phyloP scores from a whole-genome alignment of 768 basidiomycete species.

The Leccinum uliginosum region DNA sequence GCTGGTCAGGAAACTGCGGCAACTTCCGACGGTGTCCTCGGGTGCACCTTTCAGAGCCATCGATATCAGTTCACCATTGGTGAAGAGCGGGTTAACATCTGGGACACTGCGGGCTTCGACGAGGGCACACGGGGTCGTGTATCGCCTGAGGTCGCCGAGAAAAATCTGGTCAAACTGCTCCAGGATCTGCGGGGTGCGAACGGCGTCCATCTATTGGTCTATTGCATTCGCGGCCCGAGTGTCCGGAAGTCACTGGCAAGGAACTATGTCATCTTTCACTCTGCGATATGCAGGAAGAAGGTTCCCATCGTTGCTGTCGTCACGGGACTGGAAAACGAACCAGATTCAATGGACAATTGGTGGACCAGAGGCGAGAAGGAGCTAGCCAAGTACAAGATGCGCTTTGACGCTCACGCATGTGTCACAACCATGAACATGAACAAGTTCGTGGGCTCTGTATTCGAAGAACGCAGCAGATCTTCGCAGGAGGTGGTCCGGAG shows the following conservation, averaged over 20 bases:
- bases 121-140: slow-evolving; percentile 25
- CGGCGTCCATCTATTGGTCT: slow-evolving; percentile 30
- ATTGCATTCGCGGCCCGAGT: slow-evolving; percentile 31
- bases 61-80: slow-evolving; percentile 20
- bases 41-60: slow-evolving; percentile 35
- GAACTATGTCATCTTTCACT: slow-evolving; percentile 31
- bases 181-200: slow-evolving; percentile 24
- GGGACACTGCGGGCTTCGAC: slow-evolving; percentile 33
- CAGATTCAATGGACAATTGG: slow-evolving; percentile 34
- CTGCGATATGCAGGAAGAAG: slow-evolving; percentile 28
- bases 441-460: slow-evolving; percentile 11
- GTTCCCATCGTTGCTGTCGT: slow-evolving; percentile 31
- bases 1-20: slow-evolving; percentile 25
- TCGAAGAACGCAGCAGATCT: slow-evolving; percentile 14
- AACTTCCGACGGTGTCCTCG: slow-evolving; percentile 28
- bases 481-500: slow-evolving; percentile 21
- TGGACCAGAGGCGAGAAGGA: slow-evolving; percentile 32
- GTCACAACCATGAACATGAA: slow-evolving; percentile 33
- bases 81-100: slow-evolving; percentile 19
- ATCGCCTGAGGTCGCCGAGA: slow-evolving; percentile 24
- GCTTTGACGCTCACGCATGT: slow-evolving; percentile 39
- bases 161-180: slow-evolving; percentile 27
- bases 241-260: slow-evolving; percentile 22
- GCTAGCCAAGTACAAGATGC: slow-evolving; percentile 32
- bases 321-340: slow-evolving; percentile 32